A percentile compares a stretch with the other conserved stretches of the same genome.
Conservation (phyloP, 805 yeast species). For the Trichomonascus vanleenenianus region DNA sequence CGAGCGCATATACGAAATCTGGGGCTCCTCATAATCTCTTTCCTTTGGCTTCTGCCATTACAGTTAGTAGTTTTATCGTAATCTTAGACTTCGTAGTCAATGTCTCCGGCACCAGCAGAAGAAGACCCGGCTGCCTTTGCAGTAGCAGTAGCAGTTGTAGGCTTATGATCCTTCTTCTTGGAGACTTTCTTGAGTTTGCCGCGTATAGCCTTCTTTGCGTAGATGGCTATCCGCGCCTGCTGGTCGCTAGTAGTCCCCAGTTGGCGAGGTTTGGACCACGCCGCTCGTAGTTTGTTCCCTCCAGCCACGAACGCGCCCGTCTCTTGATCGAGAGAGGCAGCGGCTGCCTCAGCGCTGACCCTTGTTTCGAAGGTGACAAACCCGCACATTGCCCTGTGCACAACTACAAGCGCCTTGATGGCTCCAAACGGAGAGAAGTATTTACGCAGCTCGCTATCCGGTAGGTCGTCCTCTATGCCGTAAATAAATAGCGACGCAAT, state of each 20-base stretch:
- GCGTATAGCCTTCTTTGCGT: conserved; percentile 18
- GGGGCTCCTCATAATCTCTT: too few species aligned
- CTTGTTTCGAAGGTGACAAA: conserved; percentile 47
- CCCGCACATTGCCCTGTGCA: conserved; percentile 58
- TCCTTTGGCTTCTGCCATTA: too few species aligned
- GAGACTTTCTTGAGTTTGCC: conserved; percentile 1
- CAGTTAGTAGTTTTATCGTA: too few species aligned
- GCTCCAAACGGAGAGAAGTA: conserved; percentile 41
- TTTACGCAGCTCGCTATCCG: conserved; percentile 53
- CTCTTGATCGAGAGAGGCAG: conserved; percentile 6
- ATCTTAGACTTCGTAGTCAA: too few species aligned
- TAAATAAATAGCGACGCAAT: conserved; percentile 62
- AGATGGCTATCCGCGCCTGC: conserved; percentile 17
- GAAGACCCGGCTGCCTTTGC: too few species aligned
- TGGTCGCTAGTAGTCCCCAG: conserved; percentile 20
- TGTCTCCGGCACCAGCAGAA: too few species aligned
- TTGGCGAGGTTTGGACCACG: conserved; percentile 25
- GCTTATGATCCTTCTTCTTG: too few species aligned
- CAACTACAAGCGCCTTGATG: conserved; percentile 41
- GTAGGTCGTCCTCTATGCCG: conserved; percentile 60
- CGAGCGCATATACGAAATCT: conserved; percentile 44
- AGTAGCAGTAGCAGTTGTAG: too few species aligned
- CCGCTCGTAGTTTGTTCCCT: conserved; percentile 23
- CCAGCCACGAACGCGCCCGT: conserved; percentile 22
- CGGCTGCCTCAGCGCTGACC: conserved; percentile 42